Base-by-base conservation (phyloP, 2,329 filamentous ascomycete genomes). In the Colletotrichum theobromicola region DNA sequence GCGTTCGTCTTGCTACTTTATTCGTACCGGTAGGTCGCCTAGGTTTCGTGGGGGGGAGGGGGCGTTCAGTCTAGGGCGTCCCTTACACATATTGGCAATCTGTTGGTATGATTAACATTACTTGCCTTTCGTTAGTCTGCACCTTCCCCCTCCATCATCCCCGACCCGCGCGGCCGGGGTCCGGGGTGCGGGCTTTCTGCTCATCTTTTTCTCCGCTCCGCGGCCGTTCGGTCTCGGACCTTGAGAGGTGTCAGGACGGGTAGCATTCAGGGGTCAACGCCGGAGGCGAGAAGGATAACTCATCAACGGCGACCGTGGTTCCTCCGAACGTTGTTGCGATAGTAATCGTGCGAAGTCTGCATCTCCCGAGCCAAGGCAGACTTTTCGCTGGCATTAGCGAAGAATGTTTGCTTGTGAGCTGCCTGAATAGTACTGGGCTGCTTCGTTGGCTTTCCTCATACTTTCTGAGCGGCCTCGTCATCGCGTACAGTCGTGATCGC, bases 1-100 rank as follows among this genome's bases (percentile, higher is more conserved):
- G 67, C 55, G 71, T 66, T 71, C 61, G 32, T 74, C 61, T 53
- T 66, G 67, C 37, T 42, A 65, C 57, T 18, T 18, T n/a, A n/a
- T 32, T 28, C 42, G 42, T 21, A 46, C 42, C 42, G 42, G 42
- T 46, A 46, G 42, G 42, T 46, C 18, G 42, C 42, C 18, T 24
- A 28, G 57, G 66, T 62, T 69, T 69, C 57, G 35, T 67, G 50
- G 65, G 53, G 30, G 18, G 34, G 37, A 35, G n/a, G 16, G 24
- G 8, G 34, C 7, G 30, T n/a, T 18, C 42, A n/a, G 42, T 46
- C 42, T 46, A 46, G 42, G n/a, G 42, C 42, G 3, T 46, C 42
- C 42, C 42, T 46, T 46, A 46, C 42, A 21, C 18, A 46, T 10
- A 46, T 46, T 46, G 9, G 37, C 18, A 46, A 46, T n/a, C 18